Percentiles rank a stretch among this genome's conserved stretches.
Conservation (phyloP, 805 yeast genomes). For the Yarrowia keelungensis region DNA sequence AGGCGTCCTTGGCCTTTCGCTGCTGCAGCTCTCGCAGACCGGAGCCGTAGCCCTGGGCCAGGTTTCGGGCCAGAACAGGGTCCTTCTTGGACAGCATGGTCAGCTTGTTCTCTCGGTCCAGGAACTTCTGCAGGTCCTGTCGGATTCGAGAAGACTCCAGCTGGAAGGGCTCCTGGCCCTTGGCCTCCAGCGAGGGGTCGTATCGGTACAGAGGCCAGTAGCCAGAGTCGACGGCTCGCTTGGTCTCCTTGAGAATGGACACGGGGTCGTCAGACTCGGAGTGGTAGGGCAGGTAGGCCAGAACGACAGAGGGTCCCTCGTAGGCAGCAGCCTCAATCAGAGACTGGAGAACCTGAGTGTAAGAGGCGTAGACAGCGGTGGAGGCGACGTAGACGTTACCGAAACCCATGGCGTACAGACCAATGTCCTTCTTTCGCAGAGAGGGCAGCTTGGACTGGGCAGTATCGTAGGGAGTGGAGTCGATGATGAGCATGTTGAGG, state of each 20-base stretch:
- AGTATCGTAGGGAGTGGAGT: constrained; percentile 73
- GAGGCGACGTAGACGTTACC: constrained; percentile 92
- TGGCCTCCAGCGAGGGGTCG: constrained; percentile 65
- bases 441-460: constrained; percentile 46
- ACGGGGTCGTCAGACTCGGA: constrained; percentile 68
- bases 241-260: constrained; percentile 82
- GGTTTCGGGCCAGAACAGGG: constrained; percentile 79
- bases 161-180: constrained; percentile 64
- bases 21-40: constrained; percentile 66
- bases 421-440: constrained; percentile 84
- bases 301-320: constrained; percentile 87
- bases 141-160: constrained; percentile 85
- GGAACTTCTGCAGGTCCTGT: constrained; percentile 75
- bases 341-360: constrained; percentile 90
- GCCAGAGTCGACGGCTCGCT: constrained; percentile 89
- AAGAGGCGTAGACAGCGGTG: constrained; percentile 90
- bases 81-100: constrained; percentile 72
- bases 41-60: constrained; percentile 67
- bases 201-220: constrained; percentile 94
- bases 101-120: constrained; percentile 89
- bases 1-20: constrained; percentile 76
- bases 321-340: constrained; percentile 87
- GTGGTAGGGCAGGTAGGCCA: constrained; percentile 85
- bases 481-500: constrained; percentile 84
- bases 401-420: constrained; percentile 92